Conservation (phyloP, 73 alveolate genomes). For the Paramecium biaurelia region DNA sequence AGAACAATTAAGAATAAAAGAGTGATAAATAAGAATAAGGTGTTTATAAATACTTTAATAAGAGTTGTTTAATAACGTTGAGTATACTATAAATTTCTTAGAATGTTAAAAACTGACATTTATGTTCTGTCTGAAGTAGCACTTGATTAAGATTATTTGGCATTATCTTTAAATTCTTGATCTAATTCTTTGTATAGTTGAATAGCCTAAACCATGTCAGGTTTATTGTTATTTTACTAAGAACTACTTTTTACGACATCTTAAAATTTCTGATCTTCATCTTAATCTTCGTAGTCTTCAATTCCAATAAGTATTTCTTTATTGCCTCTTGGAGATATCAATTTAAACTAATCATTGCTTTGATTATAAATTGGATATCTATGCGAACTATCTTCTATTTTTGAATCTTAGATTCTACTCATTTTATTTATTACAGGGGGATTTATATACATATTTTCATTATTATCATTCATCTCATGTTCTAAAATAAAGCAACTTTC, state of each 20-base stretch:
- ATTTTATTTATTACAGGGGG: neutral
- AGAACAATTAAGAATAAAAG: neutral
- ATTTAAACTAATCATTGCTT: neutral
- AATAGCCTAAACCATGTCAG: neutral
- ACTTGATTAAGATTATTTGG: neutral
- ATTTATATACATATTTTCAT: neutral
- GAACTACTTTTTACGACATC: neutral
- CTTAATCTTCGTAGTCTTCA: neutral
- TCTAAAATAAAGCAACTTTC: neutral
- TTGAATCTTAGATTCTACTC: no score
- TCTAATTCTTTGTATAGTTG: neutral
- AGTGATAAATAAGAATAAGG: neutral
- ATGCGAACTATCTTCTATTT: no score
- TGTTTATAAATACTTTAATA: neutral
- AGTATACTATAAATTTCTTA: neutral
- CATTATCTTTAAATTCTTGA: neutral
- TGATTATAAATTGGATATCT: neutral
- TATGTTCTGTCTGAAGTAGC: neutral
- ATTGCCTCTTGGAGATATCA: neutral
- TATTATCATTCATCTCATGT: neutral
- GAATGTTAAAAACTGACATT: neutral
- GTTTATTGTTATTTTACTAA: neutral
- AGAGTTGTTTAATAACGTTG: neutral
- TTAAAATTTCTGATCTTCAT: neutral
- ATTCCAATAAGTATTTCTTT: neutral